Evolutionary conservation across 768 basidiomycete genomes (phyloP).

Genomic region (Daedaleopsis sinensis): DNA sequence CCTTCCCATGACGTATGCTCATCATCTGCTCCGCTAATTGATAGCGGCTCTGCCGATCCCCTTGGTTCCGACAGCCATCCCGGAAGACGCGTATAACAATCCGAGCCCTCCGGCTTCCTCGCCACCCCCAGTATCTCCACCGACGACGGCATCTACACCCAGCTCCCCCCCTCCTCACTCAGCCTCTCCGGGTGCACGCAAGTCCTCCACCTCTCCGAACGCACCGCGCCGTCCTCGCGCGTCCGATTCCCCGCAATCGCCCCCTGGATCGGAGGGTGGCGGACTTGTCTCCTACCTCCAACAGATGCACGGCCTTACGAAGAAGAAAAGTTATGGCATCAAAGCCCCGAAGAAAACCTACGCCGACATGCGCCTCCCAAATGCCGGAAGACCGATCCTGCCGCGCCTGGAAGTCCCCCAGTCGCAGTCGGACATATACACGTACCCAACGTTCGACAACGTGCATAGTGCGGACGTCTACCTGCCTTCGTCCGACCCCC

Average conservation of each 20-base stretch:
- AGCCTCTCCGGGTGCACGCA: slow-evolving; percentile 10
- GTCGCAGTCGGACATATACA: slow-evolving; percentile 17
- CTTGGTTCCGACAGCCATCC: slow-evolving; percentile 9
- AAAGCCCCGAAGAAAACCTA: slow-evolving; percentile 24
- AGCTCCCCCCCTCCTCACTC: slow-evolving; percentile 4
- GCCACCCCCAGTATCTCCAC: slow-evolving; percentile 6
- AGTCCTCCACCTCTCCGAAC: slow-evolving; percentile 32
- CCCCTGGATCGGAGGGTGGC: slow-evolving; percentile 35
- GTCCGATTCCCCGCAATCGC: slow-evolving; percentile 19
- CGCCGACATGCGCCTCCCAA: slow-evolving; percentile 8
- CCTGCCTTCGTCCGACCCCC: background rate
- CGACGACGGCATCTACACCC: slow-evolving; percentile 10
- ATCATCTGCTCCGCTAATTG: background rate
- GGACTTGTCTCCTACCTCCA: slow-evolving; percentile 66
- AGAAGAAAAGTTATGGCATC: slow-evolving; percentile 44
- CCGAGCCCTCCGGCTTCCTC: slow-evolving; percentile 12
- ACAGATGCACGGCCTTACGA: slow-evolving; percentile 68
- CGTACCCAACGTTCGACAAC: slow-evolving; percentile 19
- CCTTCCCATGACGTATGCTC: background rate
- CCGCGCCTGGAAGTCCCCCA: slow-evolving; percentile 24
- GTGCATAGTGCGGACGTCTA: slow-evolving; percentile 6
- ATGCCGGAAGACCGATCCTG: slow-evolving; percentile 21
- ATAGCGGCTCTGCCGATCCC: slow-evolving; percentile 7
- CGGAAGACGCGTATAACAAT: slow-evolving; percentile 16
- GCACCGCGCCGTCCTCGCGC: slow-evolving; percentile 21